phyloP scores from a whole-genome alignment of 805 yeast genomes.

The Suhomyces emberorum region DNA sequence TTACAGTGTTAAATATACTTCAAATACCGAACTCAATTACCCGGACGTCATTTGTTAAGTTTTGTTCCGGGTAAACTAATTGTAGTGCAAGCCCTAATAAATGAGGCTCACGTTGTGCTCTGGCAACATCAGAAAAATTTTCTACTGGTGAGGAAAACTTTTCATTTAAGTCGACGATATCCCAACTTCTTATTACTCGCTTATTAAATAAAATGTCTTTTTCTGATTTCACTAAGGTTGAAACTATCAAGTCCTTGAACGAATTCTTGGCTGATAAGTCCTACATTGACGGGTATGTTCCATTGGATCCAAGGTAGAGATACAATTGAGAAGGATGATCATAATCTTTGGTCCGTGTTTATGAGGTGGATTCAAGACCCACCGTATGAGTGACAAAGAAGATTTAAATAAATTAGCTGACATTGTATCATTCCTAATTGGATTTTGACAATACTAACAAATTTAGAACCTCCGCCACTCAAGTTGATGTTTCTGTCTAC shows the following conservation, averaged over 20 bases:
- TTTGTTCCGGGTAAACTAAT: constrained; percentile 4
- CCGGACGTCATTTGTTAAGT: not conserved
- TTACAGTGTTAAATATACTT: constrained; percentile 19
- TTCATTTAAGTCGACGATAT: constrained; percentile 4
- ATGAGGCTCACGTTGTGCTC: constrained; percentile 5
- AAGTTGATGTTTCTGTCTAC: constrained; percentile 93
- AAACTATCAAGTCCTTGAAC: constrained; percentile 64
- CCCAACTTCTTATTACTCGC: too few species aligned
- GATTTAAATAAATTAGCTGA: constrained; percentile 26
- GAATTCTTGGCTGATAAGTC: constrained; percentile 87
- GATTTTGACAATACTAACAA: constrained; percentile 32
- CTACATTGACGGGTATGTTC: constrained; percentile 91
- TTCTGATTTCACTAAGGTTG: constrained; percentile 78
- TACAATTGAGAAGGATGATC: constrained; percentile 55
- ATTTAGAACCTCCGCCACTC: constrained; percentile 80
- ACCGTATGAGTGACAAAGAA: constrained; percentile 82
- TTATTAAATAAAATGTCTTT: constrained; percentile 68
- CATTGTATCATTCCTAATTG: too few species aligned
- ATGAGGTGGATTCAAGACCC: constrained; percentile 96
- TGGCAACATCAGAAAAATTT: constrained; percentile 2
- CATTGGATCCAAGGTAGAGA: not conserved
- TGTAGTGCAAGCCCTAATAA: constrained; percentile 5
- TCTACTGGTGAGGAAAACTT: constrained; percentile 1
- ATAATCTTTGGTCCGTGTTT: constrained; percentile 90
- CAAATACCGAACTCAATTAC: too few species aligned